phyloP scores from a whole-genome alignment of 2,329 filamentous ascomycete genomes.

The Fonsecaea erecta region DNA sequence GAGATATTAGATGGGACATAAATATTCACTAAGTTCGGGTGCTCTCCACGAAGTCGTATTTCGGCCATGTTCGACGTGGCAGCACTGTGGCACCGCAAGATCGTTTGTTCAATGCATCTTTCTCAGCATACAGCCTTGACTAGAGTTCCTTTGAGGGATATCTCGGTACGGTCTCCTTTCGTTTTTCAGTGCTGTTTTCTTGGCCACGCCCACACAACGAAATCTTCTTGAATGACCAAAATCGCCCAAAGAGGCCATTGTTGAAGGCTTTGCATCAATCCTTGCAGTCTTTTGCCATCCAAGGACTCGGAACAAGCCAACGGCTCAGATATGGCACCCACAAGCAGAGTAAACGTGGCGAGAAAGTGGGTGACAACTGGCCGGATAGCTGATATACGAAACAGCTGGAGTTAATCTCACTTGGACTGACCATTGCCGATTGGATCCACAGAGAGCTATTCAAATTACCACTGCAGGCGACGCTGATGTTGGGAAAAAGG shows the following conservation, averaged over 20 bases:
- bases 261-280: slow-evolving; percentile 24
- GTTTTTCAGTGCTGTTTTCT: slow-evolving; percentile 1
- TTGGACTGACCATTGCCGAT: no score
- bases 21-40: no score
- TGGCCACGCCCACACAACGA: slow-evolving; percentile 4
- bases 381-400: no score
- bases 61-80: no score
- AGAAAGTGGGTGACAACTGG: no score
- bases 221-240: slow-evolving; percentile 18
- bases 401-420: no score
- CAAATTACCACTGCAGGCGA: no score
- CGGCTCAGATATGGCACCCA: not conserved
- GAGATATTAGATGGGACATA: no score
- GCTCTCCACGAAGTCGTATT: no score
- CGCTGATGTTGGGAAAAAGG: no score
- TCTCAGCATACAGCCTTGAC: not conserved
- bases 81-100: not conserved
- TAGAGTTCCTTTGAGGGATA: not conserved
- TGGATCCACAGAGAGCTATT: no score
- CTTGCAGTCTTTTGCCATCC: slow-evolving; percentile 18
- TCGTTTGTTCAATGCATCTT: not conserved
- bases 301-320: slow-evolving; percentile 3
- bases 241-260: slow-evolving; percentile 25
- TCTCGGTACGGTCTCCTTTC: not conserved
- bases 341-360: no score